Evolutionary conservation across 2,329 filamentous ascomycete genomes (phyloP).

Genomic region (Penicillium psychrosexuale): DNA sequence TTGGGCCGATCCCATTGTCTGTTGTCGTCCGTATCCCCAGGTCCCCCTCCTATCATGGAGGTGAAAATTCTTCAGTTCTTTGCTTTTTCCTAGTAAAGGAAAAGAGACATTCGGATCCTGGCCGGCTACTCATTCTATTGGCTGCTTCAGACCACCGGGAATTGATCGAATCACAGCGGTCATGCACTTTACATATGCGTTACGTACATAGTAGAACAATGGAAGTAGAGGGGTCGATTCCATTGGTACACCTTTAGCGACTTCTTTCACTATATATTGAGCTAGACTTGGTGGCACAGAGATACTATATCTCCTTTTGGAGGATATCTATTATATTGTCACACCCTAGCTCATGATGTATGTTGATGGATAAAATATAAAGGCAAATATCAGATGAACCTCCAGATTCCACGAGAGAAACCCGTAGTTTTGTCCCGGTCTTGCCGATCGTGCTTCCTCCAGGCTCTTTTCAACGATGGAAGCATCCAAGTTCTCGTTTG

Average conservation of each 20-base stretch:
- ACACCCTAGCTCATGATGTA: neutral
- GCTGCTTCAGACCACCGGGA: neutral
- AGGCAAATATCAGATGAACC: no score
- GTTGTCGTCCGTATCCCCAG: no score
- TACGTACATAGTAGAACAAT: neutral
- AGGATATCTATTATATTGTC: neutral
- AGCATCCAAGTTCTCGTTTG: slow-evolving; percentile 93
- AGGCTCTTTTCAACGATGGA: slow-evolving; percentile 88
- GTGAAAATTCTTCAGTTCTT: neutral
- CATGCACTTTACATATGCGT: slow-evolving; percentile 10
- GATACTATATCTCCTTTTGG: neutral
- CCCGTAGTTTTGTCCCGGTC: slow-evolving; percentile 56
- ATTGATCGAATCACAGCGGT: neutral
- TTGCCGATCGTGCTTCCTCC: slow-evolving; percentile 89
- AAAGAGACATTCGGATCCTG: neutral
- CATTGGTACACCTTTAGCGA: slow-evolving; percentile 10
- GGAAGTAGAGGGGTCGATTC: slow-evolving; percentile 12
- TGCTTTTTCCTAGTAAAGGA: neutral
- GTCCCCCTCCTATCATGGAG: no score
- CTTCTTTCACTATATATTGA: neutral
- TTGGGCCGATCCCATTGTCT: no score
- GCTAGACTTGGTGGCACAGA: neutral
- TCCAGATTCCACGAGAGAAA: no score
- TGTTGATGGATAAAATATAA: neutral
- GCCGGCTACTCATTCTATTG: neutral